phyloP scores from a whole-genome alignment of 2,329 filamentous ascomycete genomes.

The Penicillium sp. region DNA sequence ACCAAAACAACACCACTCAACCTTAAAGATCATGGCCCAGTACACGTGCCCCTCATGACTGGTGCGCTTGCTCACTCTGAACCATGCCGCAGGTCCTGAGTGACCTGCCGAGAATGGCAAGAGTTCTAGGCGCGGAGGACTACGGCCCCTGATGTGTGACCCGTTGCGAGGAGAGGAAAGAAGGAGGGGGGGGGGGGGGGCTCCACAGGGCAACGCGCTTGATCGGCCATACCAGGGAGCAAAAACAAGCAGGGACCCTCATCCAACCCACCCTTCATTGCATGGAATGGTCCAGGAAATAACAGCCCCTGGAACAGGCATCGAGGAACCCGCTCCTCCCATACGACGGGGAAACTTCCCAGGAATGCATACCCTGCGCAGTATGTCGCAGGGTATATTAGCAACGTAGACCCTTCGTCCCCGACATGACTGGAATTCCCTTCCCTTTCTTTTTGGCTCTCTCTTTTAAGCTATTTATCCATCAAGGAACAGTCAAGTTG shows the following conservation, averaged over 20 bases:
- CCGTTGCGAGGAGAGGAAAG: not conserved
- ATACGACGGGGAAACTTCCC: conserved; percentile 13
- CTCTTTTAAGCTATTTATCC: not conserved
- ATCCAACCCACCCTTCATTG: not conserved
- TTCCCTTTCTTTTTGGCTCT: not conserved
- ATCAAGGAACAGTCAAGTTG: not conserved
- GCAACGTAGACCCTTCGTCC: conserved; percentile 15
- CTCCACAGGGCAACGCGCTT: not conserved
- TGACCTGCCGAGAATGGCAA: not conserved
- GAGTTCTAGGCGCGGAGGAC: not conserved
- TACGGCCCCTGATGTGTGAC: not conserved
- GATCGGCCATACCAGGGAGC: not conserved
- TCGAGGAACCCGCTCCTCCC: conserved; percentile 6
- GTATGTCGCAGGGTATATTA: conserved; percentile 17
- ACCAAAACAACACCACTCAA: not conserved
- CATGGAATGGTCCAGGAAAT: conserved; percentile 3
- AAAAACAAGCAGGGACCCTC: not conserved
- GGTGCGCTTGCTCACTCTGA: not conserved
- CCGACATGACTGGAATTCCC: not conserved
- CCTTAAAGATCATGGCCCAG: not conserved
- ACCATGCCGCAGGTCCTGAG: not conserved
- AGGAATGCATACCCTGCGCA: conserved; percentile 23
- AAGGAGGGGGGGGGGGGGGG: not conserved
- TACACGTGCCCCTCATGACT: not conserved
- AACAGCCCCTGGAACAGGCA: not conserved